Percentiles rank a stretch among this genome's conserved stretches.
Evolutionary conservation across 2,329 filamentous ascomycete genomes (phyloP).

Genomic region (Cadophora malorum): DNA sequence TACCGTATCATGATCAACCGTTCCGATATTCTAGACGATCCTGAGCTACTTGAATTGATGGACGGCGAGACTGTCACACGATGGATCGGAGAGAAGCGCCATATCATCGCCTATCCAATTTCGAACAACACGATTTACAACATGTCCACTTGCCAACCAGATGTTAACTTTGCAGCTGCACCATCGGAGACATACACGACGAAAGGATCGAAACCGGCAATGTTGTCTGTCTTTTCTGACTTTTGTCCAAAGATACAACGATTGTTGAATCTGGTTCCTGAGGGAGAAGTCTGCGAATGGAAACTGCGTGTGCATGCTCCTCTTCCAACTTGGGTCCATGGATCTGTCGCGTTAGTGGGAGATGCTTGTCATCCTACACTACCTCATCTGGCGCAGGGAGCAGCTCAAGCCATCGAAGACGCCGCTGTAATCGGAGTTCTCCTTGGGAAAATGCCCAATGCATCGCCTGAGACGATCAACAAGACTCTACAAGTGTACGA

Average conservation of each 20-base stretch:
- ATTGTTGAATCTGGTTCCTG: slow-evolving; percentile 65
- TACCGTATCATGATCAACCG: slow-evolving; percentile 80
- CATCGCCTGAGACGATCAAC: slow-evolving; percentile 50
- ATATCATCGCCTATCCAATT: slow-evolving; percentile 82
- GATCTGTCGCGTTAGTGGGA: slow-evolving; percentile 62
- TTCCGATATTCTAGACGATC: slow-evolving; percentile 68
- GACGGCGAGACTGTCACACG: slow-evolving; percentile 71
- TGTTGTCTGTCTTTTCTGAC: slow-evolving; percentile 66
- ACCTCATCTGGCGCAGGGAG: slow-evolving; percentile 71
- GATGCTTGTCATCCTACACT: slow-evolving; percentile 73
- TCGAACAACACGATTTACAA: slow-evolving; percentile 70
- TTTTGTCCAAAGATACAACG: slow-evolving; percentile 65
- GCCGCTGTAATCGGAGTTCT: slow-evolving; percentile 64
- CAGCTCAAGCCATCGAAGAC: slow-evolving; percentile 73
- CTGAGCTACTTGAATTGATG: slow-evolving; percentile 71
- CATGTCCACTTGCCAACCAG: slow-evolving; percentile 66
- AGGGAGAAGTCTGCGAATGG: slow-evolving; percentile 71
- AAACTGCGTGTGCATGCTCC: slow-evolving; percentile 63
- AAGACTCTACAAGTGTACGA: slow-evolving; percentile 62
- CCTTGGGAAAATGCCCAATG: slow-evolving; percentile 50
- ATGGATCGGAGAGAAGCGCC: slow-evolving; percentile 77
- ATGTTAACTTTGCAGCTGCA: slow-evolving; percentile 63
- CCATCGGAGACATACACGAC: slow-evolving; percentile 68
- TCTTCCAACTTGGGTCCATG: slow-evolving; percentile 64
- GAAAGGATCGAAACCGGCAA: slow-evolving; percentile 63